Base-by-base conservation (phyloP, 352 stramenopile species). In the Globisporangium paddicum region DNA sequence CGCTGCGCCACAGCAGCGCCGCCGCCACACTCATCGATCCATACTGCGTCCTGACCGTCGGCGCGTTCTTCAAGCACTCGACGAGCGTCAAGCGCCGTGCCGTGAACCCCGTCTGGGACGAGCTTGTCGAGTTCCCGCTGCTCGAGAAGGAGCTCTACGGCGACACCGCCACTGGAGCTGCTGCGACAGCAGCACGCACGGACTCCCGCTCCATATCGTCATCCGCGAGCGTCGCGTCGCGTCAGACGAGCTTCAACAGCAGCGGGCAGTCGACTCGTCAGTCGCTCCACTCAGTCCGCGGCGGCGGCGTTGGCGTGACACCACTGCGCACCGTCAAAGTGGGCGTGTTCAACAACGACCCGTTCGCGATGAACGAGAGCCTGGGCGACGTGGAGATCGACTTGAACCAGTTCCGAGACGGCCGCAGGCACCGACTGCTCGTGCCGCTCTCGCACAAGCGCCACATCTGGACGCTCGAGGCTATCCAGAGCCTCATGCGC, bases 281-380 rank as follows among this genome's bases (percentile, higher is more conserved):
- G 3, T 32, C 28, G 18, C 1, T 25, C 18, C 14, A 34, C 8
- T 6, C 30, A 9, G 11, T 14, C 9, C 40, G 19, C 28, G 60
- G 34, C 0, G 34, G 18, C 6, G 46, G 42, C 26, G 19, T 54
- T 11, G 23, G 58, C n/a, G n/a, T 23, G 21, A 18, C 57, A n/a
- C 26, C 38, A 34, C 48, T 62, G 23, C 71, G 63, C 32, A 82
- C 71, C 11, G 41, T 86, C 46, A 81, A 74, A 55, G 48, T 84
- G 34, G 65, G 61, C 41, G 76, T 86, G 53, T 66, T 77, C 62
- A 86, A 84, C 63, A 79, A 83, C 49, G 76, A 86, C 55, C 58
- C 69, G 62, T 68, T 83, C 41, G 72, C 72, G 30, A 68, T 73
- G 54, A 68, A 74, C 52, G 76, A 86, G 60, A 72, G 71, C 50